Conservation (phyloP, 1,284 basidiomycete genomes). For the Heterobasidion irregulare region DNA sequence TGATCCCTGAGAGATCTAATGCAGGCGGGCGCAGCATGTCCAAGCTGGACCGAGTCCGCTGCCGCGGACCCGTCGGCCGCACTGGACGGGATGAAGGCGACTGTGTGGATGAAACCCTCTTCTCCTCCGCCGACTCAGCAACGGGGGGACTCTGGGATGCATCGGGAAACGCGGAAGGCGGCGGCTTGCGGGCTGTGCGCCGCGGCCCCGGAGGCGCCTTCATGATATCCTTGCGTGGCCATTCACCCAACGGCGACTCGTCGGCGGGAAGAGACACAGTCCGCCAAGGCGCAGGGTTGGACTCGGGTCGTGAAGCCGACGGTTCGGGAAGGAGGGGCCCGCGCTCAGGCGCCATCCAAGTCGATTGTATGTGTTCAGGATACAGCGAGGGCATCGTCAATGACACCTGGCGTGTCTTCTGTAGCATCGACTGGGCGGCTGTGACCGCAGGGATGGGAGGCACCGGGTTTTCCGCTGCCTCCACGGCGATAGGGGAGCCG, state of each 20-base stretch:
- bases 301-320: not conserved
- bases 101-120: not conserved
- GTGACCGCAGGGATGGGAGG: constrained; percentile 1
- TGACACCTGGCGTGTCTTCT: not conserved
- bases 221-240: constrained; percentile 45
- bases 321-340: not conserved
- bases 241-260: constrained; percentile 44
- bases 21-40: not conserved
- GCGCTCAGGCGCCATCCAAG: constrained; percentile 10
- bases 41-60: not conserved
- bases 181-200: not conserved
- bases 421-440: not conserved
- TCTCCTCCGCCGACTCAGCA: not conserved
- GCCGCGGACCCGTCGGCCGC: not conserved
- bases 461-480: not conserved
- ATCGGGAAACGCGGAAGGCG: not conserved
- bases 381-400: constrained; percentile 5
- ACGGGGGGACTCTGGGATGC: not conserved
- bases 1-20: not conserved
- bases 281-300: constrained; percentile 3
- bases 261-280: constrained; percentile 15
- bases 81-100: not conserved
- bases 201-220: constrained; percentile 19
- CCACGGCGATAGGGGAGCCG: not conserved
- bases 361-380: constrained; percentile 24